Percentiles rank a stretch among this genome's conserved stretches.
Evolutionary conservation across 345 rosid species (phyloP).

Genomic region (Cochlearia excelsa): DNA sequence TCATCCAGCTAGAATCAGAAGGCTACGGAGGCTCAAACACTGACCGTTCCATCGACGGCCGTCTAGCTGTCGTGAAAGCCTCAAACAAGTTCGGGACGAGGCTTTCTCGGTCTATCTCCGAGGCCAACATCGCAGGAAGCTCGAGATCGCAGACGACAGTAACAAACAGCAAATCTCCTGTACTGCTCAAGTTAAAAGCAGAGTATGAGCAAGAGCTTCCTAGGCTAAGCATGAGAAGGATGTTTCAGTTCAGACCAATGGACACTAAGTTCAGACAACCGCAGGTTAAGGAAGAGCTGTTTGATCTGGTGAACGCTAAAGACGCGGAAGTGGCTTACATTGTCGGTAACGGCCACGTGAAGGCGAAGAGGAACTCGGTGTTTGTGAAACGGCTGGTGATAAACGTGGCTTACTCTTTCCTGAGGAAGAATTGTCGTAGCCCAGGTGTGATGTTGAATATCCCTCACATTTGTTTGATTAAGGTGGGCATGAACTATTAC

Average conservation of each 20-base stretch:
- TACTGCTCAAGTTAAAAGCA: slow-evolving; percentile 50
- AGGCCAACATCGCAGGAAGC: slow-evolving; percentile 42
- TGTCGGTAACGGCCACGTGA: slow-evolving; percentile 65
- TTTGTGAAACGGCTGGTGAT: slow-evolving; percentile 66
- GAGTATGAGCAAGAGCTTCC: slow-evolving; percentile 68
- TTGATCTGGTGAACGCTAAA: slow-evolving; percentile 73
- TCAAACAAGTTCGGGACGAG: slow-evolving; percentile 76
- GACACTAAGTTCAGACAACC: slow-evolving; percentile 56
- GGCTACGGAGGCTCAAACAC: slow-evolving; percentile 44
- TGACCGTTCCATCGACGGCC: slow-evolving; percentile 58
- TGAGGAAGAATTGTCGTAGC: slow-evolving; percentile 78
- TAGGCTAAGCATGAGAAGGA: slow-evolving; percentile 41
- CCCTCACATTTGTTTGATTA: slow-evolving; percentile 80
- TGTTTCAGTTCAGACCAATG: slow-evolving; percentile 53
- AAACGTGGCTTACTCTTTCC: slow-evolving; percentile 70
- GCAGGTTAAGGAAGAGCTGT: slow-evolving; percentile 74
- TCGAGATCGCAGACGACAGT: slow-evolving; percentile 37
- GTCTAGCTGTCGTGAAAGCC: slow-evolving; percentile 75
- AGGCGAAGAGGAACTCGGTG: slow-evolving; percentile 68
- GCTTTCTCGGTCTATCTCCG: slow-evolving; percentile 49
- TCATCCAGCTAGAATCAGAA: slow-evolving; percentile 89
- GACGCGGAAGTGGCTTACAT: slow-evolving; percentile 73
- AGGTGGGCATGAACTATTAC: slow-evolving; percentile 87
- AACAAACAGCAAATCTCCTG: slow-evolving; percentile 63
- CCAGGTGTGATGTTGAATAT: slow-evolving; percentile 73